Evolutionary conservation across 164 flowering plant genomes (phyloP).

Genomic region (Berberis vulgaris): DNA sequence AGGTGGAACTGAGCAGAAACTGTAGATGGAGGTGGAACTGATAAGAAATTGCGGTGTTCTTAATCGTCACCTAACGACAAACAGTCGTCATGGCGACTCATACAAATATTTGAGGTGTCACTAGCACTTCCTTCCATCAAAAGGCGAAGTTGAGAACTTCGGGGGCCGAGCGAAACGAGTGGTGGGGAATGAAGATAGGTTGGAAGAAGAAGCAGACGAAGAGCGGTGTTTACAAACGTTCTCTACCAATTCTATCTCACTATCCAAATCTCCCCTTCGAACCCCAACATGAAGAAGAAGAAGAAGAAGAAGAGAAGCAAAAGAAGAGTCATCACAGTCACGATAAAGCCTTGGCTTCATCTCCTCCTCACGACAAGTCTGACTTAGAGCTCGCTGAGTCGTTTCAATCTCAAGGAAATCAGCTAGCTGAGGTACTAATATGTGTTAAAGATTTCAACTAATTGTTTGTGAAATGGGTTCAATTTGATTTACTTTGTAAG

Average conservation of each 20-base stretch:
- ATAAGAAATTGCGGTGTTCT: too few relatives aligned
- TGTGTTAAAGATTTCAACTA: not conserved
- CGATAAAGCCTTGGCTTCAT: conserved; percentile 7
- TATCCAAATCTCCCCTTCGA: conserved; percentile 45
- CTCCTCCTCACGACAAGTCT: conserved; percentile 2
- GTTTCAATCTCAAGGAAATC: conserved; percentile 42
- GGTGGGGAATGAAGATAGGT: conserved; percentile 27
- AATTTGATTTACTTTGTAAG: not conserved
- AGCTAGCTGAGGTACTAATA: conserved; percentile 44
- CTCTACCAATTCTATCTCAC: conserved; percentile 7
- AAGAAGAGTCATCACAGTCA: too few relatives aligned
- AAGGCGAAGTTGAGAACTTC: too few relatives aligned
- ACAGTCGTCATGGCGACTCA: too few relatives aligned
- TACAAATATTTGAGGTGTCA: not conserved
- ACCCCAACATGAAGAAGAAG: not conserved
- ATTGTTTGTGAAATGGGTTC: not conserved
- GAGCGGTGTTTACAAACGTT: conserved; percentile 26
- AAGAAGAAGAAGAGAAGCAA: not conserved
- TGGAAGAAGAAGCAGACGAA: conserved; percentile 30
- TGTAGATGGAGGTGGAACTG: too few relatives aligned
- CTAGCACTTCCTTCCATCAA: not conserved
- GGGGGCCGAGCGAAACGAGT: not conserved
- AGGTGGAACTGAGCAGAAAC: too few relatives aligned
- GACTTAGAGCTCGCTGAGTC: conserved; percentile 25
- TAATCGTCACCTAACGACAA: too few relatives aligned